Percentiles rank a stretch among this genome's conserved stretches.
Conservation (phyloP, 1,139 yeast genomes). For the Hansenula lynferdii region DNA sequence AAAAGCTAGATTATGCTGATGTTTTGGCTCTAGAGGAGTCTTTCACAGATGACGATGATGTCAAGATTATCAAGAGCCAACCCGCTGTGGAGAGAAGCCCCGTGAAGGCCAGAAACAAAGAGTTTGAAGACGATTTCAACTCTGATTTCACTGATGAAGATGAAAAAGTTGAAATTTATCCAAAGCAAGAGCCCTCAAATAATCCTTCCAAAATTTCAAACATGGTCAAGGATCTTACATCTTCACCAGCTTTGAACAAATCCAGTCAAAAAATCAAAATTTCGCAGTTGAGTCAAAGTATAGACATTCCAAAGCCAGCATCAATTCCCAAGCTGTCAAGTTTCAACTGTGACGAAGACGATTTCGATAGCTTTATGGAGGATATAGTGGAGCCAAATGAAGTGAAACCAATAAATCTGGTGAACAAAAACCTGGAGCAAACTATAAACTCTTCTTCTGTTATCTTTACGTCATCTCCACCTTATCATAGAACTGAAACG, state of each 20-base stretch:
- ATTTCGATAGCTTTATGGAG: conserved; percentile 10
- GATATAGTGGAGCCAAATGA: no score
- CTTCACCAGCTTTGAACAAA: not conserved
- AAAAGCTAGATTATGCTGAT: conserved; percentile 11
- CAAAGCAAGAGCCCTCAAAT: not conserved
- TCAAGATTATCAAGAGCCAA: not conserved
- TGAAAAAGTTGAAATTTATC: not conserved
- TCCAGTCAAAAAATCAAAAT: not conserved
- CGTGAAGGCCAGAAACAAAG: conserved; percentile 8
- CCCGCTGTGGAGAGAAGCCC: conserved; percentile 7
- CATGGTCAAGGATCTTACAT: not conserved
- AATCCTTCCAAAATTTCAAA: not conserved
- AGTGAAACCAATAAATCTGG: no score
- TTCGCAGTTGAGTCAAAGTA: not conserved
- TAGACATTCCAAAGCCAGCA: not conserved
- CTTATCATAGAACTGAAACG: conserved; percentile 27
- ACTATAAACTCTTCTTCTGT: conserved; percentile 17
- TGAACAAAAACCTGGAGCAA: no score
- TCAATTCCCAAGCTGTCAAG: not conserved
- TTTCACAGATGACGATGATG: conserved; percentile 5
- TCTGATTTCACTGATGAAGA: conserved; percentile 16
- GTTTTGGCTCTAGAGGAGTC: conserved; percentile 17
- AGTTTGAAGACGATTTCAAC: conserved; percentile 17
- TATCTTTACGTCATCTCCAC: conserved; percentile 28
- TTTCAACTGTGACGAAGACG: conserved; percentile 1